Evolutionary conservation across 768 basidiomycete species (phyloP).

Genomic region (Suillus hirtellus): DNA sequence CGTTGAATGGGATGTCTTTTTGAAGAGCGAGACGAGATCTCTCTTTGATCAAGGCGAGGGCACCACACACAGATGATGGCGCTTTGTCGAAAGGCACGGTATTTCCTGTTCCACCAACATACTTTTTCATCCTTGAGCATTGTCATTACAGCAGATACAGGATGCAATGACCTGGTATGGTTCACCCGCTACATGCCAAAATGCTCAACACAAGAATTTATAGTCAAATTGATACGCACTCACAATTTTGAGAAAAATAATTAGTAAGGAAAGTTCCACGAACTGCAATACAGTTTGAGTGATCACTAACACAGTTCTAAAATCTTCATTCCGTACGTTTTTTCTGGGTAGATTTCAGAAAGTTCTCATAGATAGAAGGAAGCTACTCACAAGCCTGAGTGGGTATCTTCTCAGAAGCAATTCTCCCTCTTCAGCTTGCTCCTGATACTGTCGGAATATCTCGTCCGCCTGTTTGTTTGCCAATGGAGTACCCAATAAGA

Average conservation of each 20-base stretch:
- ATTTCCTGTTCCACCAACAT: constrained; percentile 74
- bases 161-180: constrained; percentile 62
- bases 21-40: constrained; percentile 52
- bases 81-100: constrained; percentile 66
- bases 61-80: constrained; percentile 56
- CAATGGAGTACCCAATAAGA: constrained; percentile 42
- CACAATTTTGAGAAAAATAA: constrained; percentile 86
- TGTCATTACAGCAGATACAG: constrained; percentile 12
- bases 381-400: constrained; percentile 54
- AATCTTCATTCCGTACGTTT: constrained; percentile 48
- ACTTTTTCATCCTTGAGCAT: constrained; percentile 40
- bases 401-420: constrained; percentile 74
- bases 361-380: constrained; percentile 7
- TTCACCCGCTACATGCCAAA: constrained; percentile 57
- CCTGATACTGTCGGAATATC: constrained; percentile 68
- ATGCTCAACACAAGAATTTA: constrained; percentile 2
- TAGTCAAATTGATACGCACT: constrained; percentile 24
- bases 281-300: constrained; percentile 39
- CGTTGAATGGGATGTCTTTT: constrained; percentile 56
- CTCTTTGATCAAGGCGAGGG: constrained; percentile 57
- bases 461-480: constrained; percentile 47
- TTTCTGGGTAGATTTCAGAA: constrained; percentile 46
- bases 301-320: constrained; percentile 2
- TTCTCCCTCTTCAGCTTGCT: constrained; percentile 54
- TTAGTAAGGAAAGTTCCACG: constrained; percentile 72